Evolutionary conservation across 129 eudicot genomes (phyloP), one percentile per base, ranked within the genome.

Genomic region (Flaveria ramosissima): DNA sequence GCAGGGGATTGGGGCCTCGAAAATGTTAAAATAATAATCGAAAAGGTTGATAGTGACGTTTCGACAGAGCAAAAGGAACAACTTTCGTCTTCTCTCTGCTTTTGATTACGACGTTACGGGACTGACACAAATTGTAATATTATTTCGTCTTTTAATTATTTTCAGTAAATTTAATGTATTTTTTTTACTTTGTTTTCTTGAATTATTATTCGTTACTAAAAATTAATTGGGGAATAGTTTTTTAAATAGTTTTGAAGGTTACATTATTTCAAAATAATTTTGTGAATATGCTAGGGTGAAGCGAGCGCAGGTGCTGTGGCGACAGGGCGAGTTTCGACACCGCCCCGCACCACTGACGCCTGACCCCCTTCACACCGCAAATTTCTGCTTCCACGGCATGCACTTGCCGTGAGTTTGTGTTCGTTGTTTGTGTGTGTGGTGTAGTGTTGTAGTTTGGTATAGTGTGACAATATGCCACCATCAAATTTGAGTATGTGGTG

Each of bases 41-140:
- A 68, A 69, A 43, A 57, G 45, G 55, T 6, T 43, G 84, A 80
- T 19, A 2, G 75, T 10, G 74, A 80, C 53, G 63, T 80, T 67
- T 80, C 84, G n/a, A 59, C 84, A 80, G 84, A 80, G 51, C 84
- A 80, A 74, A 80, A 80, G 80, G 84, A 80, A 80, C 84, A 80
- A 66, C 84, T 80, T 80, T 80, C 3, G 80, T 80, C 84, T 79
- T 74, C 24, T 59, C 12, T 14, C 79, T 80, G 75, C 9, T 9
- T 55, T 42, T 8, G 84, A 80, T 75, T 45, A 52, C 32, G 84
- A 80, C 84, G 12, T 67, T 53, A 80, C 84, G 76, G 64, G 46
- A 74, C 84, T 73, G 79, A 80, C 84, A 67, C 75, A 43, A 17
- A 59, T 60, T 70, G 36, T 45, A 57, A 24, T 68, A 6, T 24